These are phyloP conservation scores for Arabidopsis hybrid DNA, from an alignment of 441 rosid species.

Conservation along the genomic window DNA sequence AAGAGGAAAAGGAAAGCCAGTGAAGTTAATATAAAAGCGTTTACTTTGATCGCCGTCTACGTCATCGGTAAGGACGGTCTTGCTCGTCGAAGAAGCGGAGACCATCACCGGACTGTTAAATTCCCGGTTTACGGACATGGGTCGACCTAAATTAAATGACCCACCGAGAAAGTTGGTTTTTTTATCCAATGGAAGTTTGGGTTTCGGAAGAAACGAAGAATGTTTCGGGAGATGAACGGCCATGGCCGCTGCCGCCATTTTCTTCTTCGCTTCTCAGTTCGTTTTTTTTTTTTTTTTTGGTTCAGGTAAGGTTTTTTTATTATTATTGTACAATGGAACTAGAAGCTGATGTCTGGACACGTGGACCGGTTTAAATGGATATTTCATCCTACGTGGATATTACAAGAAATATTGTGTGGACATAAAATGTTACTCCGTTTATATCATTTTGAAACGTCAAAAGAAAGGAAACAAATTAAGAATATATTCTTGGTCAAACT, in stretches of 20 bases:
- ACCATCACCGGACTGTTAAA: conserved; percentile 49
- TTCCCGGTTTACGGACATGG: conserved; percentile 52
- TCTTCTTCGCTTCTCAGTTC: conserved; percentile 31
- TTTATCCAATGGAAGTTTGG: conserved; percentile 48
- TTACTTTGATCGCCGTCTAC: conserved; percentile 44
- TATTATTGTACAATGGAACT: conserved; percentile 10
- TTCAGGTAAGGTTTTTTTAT: neutral
- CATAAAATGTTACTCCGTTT: neutral
- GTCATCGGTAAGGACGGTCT: conserved; percentile 37
- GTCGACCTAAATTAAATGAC: conserved; percentile 54
- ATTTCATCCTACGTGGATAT: conserved; percentile 33
- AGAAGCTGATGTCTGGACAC: conserved; percentile 36
- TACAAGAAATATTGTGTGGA: conserved; percentile 22
- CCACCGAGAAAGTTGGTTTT: conserved; percentile 54
- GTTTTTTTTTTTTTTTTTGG: neutral
- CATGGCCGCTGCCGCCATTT: conserved; percentile 61
- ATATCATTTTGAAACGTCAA: neutral
- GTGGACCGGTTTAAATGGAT: conserved; percentile 20
- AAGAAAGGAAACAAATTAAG: neutral
- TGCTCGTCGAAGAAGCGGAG: conserved; percentile 57
- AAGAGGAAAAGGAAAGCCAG: conserved; percentile 97
- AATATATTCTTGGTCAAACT: neutral
- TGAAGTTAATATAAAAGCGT: conserved; percentile 84
- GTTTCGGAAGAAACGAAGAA: conserved; percentile 50
- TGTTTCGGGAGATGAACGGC: conserved; percentile 65